Percentiles rank a stretch among this genome's conserved stretches.
Evolutionary conservation across 495 filamentous ascomycete species (phyloP).

Genomic region (Penicillium antarcticum): DNA sequence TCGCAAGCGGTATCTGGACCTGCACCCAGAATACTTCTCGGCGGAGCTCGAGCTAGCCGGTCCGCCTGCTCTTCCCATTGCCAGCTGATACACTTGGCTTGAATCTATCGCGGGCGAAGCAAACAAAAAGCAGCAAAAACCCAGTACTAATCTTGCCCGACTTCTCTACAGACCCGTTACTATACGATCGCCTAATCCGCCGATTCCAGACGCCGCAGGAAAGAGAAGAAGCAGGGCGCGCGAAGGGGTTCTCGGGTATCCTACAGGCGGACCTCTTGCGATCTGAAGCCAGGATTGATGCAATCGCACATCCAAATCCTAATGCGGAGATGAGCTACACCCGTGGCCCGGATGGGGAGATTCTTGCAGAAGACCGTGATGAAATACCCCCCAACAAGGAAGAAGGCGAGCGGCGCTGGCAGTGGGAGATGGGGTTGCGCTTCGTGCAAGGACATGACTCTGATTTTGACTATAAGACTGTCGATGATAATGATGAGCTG

Average conservation of each 20-base stretch:
- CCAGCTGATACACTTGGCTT: slow-evolving; percentile 9
- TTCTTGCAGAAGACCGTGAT: slow-evolving; percentile 54
- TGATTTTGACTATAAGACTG: slow-evolving; percentile 70
- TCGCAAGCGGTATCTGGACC: slow-evolving; percentile 61
- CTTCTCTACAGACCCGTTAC: slow-evolving; percentile 59
- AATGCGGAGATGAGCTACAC: slow-evolving; percentile 45
- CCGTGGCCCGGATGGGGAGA: slow-evolving; percentile 50
- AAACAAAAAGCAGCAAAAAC: slow-evolving; percentile 4
- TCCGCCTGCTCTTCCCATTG: slow-evolving; percentile 43
- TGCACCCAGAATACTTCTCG: slow-evolving; percentile 62
- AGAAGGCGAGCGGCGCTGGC: slow-evolving; percentile 65
- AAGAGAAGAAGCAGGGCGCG: slow-evolving; percentile 65
- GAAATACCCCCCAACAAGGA: slow-evolving; percentile 57
- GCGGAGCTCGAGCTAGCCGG: slow-evolving; percentile 62
- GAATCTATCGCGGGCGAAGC: neutral
- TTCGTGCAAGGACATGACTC: slow-evolving; percentile 69
- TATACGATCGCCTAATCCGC: slow-evolving; percentile 76
- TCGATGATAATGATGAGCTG: slow-evolving; percentile 68
- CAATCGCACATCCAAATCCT: slow-evolving; percentile 54
- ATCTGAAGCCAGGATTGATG: slow-evolving; percentile 69
- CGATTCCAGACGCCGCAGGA: slow-evolving; percentile 73
- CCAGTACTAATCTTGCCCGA: slow-evolving; percentile 18
- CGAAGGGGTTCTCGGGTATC: slow-evolving; percentile 69
- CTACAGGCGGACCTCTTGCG: slow-evolving; percentile 69
- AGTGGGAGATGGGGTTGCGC: slow-evolving; percentile 61